Evolutionary conservation across 768 basidiomycete genomes (phyloP), one percentile per base, ranked within the genome.

Genomic region (Mycena vulgaris): DNA sequence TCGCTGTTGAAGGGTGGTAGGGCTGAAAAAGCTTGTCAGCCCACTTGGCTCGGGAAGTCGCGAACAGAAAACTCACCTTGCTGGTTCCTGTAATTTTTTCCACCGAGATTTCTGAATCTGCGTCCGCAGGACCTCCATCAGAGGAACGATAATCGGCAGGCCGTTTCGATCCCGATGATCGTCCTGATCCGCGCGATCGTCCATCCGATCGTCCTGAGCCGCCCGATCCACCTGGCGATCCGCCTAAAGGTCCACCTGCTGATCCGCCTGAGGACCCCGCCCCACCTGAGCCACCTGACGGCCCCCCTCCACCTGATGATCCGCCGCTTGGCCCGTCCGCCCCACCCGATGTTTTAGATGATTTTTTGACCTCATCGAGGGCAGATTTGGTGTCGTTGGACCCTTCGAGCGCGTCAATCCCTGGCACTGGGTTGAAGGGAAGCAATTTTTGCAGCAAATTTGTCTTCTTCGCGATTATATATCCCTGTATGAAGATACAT

Each of bases 151-250:
- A 23, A 48, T 48, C 9, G 47, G 47, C 47, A 48, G 47, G 47
- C 47, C 47, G n/a, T 48, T 48, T n/a, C n/a, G 47, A 48, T 48
- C 47, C 47, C 47, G 47, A 48, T 48, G 47, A 48, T 48, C 25
- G n/a, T n/a, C n/a, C n/a, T n/a, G n/a, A n/a, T n/a, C n/a, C n/a
- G n/a, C n/a, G n/a, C n/a, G n/a, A n/a, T n/a, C n/a, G n/a, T n/a
- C n/a, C n/a, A n/a, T n/a, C n/a, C n/a, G n/a, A n/a, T n/a, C n/a
- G n/a, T n/a, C n/a, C n/a, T n/a, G n/a, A n/a, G n/a, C n/a, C n/a
- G n/a, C n/a, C n/a, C n/a, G n/a, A n/a, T n/a, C n/a, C n/a, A n/a
- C n/a, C n/a, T n/a, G n/a, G n/a, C n/a, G n/a, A n/a, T n/a, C n/a
- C n/a, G n/a, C n/a, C n/a, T n/a, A n/a, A n/a, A n/a, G n/a, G n/a